Percentiles rank a stretch among this genome's conserved stretches.
These are phyloP conservation scores for Pythium brachiatum DNA, from an alignment of 352 stramenopile species.

Conservation along the genomic window DNA sequence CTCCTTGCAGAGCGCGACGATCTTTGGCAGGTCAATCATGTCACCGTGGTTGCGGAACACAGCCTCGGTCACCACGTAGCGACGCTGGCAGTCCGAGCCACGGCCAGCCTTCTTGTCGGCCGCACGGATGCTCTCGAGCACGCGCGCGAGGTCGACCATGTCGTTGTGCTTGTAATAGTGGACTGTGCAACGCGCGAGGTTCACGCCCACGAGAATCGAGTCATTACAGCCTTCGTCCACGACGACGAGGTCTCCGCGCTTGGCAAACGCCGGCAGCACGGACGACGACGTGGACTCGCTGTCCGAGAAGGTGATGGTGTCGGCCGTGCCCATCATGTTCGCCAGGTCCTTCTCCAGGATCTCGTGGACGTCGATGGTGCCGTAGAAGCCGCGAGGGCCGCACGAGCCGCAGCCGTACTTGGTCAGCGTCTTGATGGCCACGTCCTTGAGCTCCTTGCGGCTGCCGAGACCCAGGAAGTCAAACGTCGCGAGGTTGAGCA, in stretches of 20 bases:
- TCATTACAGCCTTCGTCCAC: slow-evolving; percentile 97
- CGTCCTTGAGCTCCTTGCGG: slow-evolving; percentile 84
- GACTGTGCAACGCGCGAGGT: slow-evolving; percentile 92
- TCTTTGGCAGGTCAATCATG: slow-evolving; percentile 91
- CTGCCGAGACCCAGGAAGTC: slow-evolving; percentile 95
- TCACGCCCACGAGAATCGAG: slow-evolving; percentile 91
- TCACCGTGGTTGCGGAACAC: slow-evolving; percentile 97
- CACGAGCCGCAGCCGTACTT: slow-evolving; percentile 98
- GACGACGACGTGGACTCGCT: slow-evolving; percentile 92
- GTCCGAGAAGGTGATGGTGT: slow-evolving; percentile 97
- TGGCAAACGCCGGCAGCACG: slow-evolving; percentile 96
- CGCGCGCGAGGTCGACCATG: slow-evolving; percentile 92
- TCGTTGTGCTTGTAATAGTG: slow-evolving; percentile 99
- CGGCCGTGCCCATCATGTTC: slow-evolving; percentile 90
- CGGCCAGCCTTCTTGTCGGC: slow-evolving; percentile 88
- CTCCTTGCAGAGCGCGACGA: slow-evolving; percentile 92
- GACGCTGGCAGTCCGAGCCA: slow-evolving; percentile 84
- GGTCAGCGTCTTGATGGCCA: slow-evolving; percentile 86
- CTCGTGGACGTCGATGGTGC: slow-evolving; percentile 92
- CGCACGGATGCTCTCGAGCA: slow-evolving; percentile 85
- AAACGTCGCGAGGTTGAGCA: slow-evolving; percentile 96
- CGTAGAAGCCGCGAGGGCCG: slow-evolving; percentile 98
- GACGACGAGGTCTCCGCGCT: slow-evolving; percentile 96
- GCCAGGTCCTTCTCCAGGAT: slow-evolving; percentile 91
- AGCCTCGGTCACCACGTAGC: slow-evolving; percentile 97